Evolutionary conservation across 495 filamentous ascomycete species (phyloP).

Genomic region (Usnea hakonensis): DNA sequence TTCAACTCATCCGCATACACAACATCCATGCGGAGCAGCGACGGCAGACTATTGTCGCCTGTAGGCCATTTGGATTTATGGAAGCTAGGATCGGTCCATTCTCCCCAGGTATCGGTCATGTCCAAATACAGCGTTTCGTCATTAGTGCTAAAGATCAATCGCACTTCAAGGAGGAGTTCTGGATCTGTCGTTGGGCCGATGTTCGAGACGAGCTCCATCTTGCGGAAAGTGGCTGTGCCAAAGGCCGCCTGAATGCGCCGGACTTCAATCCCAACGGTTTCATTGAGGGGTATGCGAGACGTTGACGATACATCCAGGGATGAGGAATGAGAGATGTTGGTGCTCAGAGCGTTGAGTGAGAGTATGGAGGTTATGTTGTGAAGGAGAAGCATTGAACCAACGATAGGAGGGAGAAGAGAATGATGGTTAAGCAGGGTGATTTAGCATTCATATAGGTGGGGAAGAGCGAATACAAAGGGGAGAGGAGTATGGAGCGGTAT

Average conservation of each 20-base stretch:
- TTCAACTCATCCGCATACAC: not conserved
- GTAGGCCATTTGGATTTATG: not conserved
- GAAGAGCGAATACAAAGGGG: not conserved
- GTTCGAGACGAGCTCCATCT: not conserved
- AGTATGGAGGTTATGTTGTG: not conserved
- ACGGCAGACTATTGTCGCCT: not conserved
- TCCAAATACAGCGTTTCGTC: not conserved
- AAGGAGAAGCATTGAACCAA: not conserved
- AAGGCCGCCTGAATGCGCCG: not conserved
- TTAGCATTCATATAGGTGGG: not conserved
- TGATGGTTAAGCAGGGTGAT: not conserved
- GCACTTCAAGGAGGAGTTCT: not conserved
- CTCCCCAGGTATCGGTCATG: not conserved
- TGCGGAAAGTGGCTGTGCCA: not conserved
- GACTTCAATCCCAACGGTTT: not conserved
- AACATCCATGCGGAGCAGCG: constrained; percentile 3
- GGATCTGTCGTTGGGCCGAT: not conserved
- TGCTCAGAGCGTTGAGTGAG: not conserved
- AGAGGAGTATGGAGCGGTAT: not conserved
- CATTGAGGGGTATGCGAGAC: not conserved
- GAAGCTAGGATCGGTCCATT: not conserved
- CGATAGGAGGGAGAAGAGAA: not conserved
- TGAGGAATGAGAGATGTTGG: not conserved
- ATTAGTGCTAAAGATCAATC: not conserved
- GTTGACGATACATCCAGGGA: not conserved